phyloP scores from a whole-genome alignment of 208 protist genomes.

The Perkinsela sp. region DNA sequence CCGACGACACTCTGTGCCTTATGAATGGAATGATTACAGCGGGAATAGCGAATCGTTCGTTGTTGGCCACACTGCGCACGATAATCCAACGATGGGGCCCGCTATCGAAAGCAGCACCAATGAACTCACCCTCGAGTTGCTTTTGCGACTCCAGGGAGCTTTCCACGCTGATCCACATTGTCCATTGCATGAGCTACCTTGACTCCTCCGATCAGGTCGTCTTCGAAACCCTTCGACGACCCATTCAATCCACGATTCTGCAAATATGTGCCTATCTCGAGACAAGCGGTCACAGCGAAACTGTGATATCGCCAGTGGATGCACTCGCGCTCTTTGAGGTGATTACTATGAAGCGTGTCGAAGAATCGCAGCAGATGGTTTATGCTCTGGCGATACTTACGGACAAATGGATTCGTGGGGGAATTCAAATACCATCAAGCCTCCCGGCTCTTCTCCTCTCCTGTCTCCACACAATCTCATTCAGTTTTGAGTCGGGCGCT shows the following conservation, averaged over 20 bases:
- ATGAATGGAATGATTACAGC: too few relatives aligned
- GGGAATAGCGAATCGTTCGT: too few relatives aligned
- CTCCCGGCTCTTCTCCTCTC: background rate
- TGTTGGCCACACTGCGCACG: too few relatives aligned
- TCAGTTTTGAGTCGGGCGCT: background rate
- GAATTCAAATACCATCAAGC: background rate
- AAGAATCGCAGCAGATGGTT: background rate
- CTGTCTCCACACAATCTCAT: background rate
- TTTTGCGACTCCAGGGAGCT: background rate
- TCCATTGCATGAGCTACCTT: background rate
- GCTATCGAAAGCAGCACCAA: too few relatives aligned
- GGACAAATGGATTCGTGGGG: background rate
- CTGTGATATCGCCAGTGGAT: background rate
- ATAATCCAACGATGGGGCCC: too few relatives aligned
- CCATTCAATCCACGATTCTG: background rate
- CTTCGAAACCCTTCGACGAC: background rate
- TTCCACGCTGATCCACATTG: background rate
- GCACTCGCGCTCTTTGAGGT: background rate
- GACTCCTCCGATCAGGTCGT: background rate
- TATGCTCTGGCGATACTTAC: background rate
- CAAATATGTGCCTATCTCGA: background rate
- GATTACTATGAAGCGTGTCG: background rate
- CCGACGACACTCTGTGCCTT: too few relatives aligned
- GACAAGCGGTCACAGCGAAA: background rate
- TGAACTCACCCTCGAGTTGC: too few relatives aligned